phyloP scores from a whole-genome alignment of 2,329 filamentous ascomycete genomes.

The Penicillium sp. region DNA sequence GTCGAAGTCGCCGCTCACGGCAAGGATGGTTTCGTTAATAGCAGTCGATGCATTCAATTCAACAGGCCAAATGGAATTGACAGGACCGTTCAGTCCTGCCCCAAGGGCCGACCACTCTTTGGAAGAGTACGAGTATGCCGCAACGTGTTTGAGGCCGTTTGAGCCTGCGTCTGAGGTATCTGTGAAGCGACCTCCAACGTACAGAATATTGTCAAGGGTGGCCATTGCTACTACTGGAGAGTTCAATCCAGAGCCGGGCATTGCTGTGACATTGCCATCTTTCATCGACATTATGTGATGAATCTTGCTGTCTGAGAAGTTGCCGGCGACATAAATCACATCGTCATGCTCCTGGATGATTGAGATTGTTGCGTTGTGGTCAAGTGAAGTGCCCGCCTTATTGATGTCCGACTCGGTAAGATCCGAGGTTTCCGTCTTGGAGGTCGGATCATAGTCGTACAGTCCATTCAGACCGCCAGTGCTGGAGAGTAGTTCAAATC shows the following conservation, averaged over 20 bases:
- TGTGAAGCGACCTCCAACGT: slow-evolving; percentile 82
- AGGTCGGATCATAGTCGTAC: slow-evolving; percentile 78
- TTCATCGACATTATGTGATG: slow-evolving; percentile 76
- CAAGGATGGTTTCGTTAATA: slow-evolving; percentile 69
- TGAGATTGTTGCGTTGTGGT: slow-evolving; percentile 65
- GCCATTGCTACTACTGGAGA: slow-evolving; percentile 72
- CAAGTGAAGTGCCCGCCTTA: slow-evolving; percentile 69
- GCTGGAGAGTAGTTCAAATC: slow-evolving; percentile 64
- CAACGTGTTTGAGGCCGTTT: slow-evolving; percentile 71
- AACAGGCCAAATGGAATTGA: slow-evolving; percentile 72
- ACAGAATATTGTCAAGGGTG: slow-evolving; percentile 65
- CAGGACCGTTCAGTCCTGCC: slow-evolving; percentile 78
- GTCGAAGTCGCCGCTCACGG: slow-evolving; percentile 77
- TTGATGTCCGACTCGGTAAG: slow-evolving; percentile 74
- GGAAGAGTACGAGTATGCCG: slow-evolving; percentile 67
- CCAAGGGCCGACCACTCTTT: slow-evolving; percentile 77
- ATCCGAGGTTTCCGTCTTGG: slow-evolving; percentile 58
- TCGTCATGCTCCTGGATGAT: slow-evolving; percentile 65
- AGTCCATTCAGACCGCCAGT: slow-evolving; percentile 80
- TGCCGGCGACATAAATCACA: slow-evolving; percentile 75
- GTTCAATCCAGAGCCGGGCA: slow-evolving; percentile 74
- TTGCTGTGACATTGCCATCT: slow-evolving; percentile 60
- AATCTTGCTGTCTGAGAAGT: slow-evolving; percentile 69
- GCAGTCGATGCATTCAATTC: slow-evolving; percentile 72
- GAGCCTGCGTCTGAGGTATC: slow-evolving; percentile 64